phyloP scores from a whole-genome alignment of 257 asterid species.

The Penstemon newberryi region DNA sequence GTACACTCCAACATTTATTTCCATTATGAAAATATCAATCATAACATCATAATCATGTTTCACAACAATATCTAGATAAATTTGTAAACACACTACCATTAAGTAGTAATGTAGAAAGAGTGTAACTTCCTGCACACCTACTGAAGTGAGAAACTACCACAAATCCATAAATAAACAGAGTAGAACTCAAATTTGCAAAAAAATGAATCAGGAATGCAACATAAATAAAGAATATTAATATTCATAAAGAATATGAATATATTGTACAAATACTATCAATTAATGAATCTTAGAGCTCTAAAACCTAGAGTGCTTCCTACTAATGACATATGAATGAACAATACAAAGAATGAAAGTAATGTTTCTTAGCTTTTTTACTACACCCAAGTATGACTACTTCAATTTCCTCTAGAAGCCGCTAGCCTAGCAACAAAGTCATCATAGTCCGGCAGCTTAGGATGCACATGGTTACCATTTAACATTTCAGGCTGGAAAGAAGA shows the following conservation, averaged over 20 bases:
- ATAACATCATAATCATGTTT: too few species aligned
- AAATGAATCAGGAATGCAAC: too few species aligned
- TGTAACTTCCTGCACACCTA: too few species aligned
- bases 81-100: too few species aligned
- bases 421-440: conserved; percentile 80
- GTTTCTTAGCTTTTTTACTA: not conserved
- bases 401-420: conserved; percentile 44
- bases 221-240: too few species aligned
- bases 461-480: conserved; percentile 49
- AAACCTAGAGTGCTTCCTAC: not conserved
- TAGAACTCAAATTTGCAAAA: too few species aligned
- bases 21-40: too few species aligned
- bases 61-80: too few species aligned
- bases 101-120: too few species aligned
- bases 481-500: conserved; percentile 55
- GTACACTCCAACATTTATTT: too few species aligned
- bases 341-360: conserved; percentile 29
- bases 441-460: conserved; percentile 76
- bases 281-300: conserved; percentile 7
- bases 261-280: not conserved
- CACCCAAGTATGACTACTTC: conserved; percentile 9
- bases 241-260: not conserved
- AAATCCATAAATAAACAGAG: too few species aligned
- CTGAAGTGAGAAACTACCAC: too few species aligned
- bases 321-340: conserved; percentile 3